These are phyloP conservation scores for Acanthamoeba healyi DNA, from an alignment of 208 protist genomes.

Conservation along the genomic window DNA sequence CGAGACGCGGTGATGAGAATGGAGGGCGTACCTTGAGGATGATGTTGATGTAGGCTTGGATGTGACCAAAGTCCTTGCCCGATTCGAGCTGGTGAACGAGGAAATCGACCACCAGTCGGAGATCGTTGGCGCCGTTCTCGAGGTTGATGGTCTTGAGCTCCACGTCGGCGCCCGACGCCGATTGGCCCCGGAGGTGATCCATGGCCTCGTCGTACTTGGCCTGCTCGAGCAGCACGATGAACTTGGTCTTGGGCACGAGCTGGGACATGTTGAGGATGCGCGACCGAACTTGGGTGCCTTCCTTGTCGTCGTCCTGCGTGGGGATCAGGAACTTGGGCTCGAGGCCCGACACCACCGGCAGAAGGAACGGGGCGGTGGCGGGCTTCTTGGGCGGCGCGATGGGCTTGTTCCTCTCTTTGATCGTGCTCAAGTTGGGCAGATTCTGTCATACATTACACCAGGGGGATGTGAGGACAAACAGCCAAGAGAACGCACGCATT, in stretches of 20 bases:
- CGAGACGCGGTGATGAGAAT: background rate
- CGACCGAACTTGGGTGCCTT: background rate
- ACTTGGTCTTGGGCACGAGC: constrained; percentile 50
- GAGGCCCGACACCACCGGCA: constrained; percentile 80
- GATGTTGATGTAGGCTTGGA: constrained; percentile 79
- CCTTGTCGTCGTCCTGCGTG: background rate
- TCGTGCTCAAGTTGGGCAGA: constrained; percentile 76
- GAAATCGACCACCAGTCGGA: constrained; percentile 81
- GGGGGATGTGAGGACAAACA: background rate
- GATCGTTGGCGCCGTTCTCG: constrained; percentile 65
- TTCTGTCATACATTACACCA: constrained; percentile 65
- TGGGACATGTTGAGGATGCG: constrained; percentile 1
- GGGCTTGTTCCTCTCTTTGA: constrained; percentile 87
- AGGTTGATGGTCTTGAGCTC: constrained; percentile 78
- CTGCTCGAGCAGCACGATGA: constrained; percentile 55
- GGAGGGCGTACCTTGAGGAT: constrained; percentile 73
- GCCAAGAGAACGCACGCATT: background rate
- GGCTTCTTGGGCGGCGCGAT: constrained; percentile 77
- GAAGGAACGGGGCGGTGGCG: constrained; percentile 83
- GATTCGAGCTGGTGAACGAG: constrained; percentile 66
- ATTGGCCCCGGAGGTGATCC: constrained; percentile 62
- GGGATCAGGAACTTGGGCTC: constrained; percentile 76
- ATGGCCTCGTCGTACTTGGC: constrained; percentile 53
- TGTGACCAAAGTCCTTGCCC: constrained; percentile 81
- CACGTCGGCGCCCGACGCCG: constrained; percentile 84